phyloP scores from a whole-genome alignment of 2,329 filamentous ascomycete genomes.

The Pestalotiopsis sp. region DNA sequence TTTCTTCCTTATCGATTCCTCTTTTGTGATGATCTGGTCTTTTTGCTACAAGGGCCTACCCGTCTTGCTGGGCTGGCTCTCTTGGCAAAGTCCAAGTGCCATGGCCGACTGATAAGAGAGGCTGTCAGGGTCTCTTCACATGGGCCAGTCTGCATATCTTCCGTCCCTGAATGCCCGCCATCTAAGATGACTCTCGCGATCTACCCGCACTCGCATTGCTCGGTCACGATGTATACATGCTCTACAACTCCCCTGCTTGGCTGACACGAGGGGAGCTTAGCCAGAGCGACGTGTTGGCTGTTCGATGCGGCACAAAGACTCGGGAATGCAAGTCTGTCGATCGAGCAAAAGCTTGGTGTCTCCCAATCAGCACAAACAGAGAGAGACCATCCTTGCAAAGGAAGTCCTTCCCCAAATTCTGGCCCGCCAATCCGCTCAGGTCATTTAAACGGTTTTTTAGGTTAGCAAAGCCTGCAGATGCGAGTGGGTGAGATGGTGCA shows the following conservation, averaged over 20 bases:
- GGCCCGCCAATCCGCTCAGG: not conserved
- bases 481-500: not conserved
- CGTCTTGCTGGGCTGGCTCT: not conserved
- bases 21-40: slow-evolving; percentile 13
- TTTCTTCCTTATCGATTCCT: not conserved
- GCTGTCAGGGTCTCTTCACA: not conserved
- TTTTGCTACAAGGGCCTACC: not conserved
- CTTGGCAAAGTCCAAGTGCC: too few relatives aligned
- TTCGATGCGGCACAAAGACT: not conserved
- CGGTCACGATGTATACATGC: not conserved
- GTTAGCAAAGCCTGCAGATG: not conserved
- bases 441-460: not conserved
- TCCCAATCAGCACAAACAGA: not conserved
- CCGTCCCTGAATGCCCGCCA: not conserved
- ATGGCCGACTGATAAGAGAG: too few relatives aligned
- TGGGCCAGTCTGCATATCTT: not conserved
- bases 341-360: not conserved
- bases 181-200: not conserved
- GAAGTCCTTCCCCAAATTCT: not conserved
- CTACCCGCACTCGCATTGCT: not conserved
- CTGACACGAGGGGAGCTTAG: not conserved
- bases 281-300: not conserved
- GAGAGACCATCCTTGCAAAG: not conserved
- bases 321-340: not conserved
- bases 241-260: not conserved